Evolutionary conservation across 2,329 filamentous ascomycete species (phyloP).

Genomic region (Magnaporthiopsis incrustans): DNA sequence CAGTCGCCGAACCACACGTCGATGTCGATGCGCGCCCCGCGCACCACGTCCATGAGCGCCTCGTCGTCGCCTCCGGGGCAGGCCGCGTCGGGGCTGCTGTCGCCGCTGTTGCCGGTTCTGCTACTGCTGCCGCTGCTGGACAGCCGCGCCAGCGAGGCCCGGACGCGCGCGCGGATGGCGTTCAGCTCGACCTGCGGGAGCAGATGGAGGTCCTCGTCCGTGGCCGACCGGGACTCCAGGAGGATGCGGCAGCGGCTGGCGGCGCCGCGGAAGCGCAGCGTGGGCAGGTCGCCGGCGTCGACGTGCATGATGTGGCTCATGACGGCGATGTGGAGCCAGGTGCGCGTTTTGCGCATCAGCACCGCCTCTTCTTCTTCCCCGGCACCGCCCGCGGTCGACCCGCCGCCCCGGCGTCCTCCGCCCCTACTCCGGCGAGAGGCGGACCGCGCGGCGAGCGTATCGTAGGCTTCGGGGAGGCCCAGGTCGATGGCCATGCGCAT

Average conservation of each 20-base stretch:
- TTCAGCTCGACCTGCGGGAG: slow-evolving; percentile 42
- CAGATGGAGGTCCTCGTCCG: slow-evolving; percentile 39
- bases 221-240: slow-evolving; percentile 32
- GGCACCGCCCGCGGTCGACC: background rate
- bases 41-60: slow-evolving; percentile 30
- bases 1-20: slow-evolving; percentile 38
- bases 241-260: slow-evolving; percentile 37
- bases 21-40: slow-evolving; percentile 37
- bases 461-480: slow-evolving; percentile 33
- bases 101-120: background rate
- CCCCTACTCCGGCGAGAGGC: no score
- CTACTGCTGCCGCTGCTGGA: slow-evolving; percentile 16
- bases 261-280: slow-evolving; percentile 29
- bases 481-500: slow-evolving; percentile 42
- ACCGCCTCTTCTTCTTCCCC: background rate
- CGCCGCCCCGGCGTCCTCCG: no score
- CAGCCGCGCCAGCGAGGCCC: slow-evolving; percentile 14
- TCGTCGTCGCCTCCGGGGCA: slow-evolving; percentile 20
- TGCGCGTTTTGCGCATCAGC: slow-evolving; percentile 34
- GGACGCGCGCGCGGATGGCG: slow-evolving; percentile 23
- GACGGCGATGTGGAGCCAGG: slow-evolving; percentile 45
- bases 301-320: slow-evolving; percentile 41
- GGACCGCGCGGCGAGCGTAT: background rate
- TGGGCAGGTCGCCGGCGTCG: slow-evolving; percentile 23
- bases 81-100: background rate